A percentile compares a stretch with the other conserved stretches of the same genome.
Evolutionary conservation across 208 protist genomes (phyloP).

Genomic region (Wallacemonas sp.): DNA sequence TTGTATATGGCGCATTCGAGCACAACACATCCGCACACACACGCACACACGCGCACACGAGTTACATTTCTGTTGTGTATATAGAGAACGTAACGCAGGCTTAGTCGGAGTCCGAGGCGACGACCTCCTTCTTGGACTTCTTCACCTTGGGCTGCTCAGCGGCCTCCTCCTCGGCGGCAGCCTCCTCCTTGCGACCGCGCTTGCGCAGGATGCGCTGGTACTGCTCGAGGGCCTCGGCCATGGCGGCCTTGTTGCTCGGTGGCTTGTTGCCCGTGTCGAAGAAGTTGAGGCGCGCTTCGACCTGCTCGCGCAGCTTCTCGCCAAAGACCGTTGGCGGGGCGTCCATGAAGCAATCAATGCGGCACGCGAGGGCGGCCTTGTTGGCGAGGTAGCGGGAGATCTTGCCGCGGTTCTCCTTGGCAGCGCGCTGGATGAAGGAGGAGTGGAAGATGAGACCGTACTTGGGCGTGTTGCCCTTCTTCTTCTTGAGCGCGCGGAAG

Average conservation of each 20-base stretch:
- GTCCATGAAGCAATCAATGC: conserved; percentile 98
- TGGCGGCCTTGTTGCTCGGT: conserved; percentile 95
- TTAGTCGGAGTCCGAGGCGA: conserved; percentile 64
- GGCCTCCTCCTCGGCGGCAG: conserved; percentile 25
- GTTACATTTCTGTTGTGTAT: no score
- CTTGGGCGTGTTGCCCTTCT: conserved; percentile 99
- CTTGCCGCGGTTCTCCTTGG: conserved; percentile 98
- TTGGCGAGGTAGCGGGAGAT: conserved; percentile 99
- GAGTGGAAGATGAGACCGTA: conserved; percentile 99
- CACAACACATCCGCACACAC: not conserved
- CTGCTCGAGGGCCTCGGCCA: conserved; percentile 94
- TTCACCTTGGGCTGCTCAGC: conserved; percentile 59
- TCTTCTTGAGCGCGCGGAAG: conserved; percentile 99
- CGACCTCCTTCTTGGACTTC: conserved; percentile 56
- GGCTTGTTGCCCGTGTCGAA: conserved; percentile 97
- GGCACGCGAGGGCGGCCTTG: conserved; percentile 97
- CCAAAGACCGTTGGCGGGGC: conserved; percentile 92
- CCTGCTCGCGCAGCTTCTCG: conserved; percentile 96
- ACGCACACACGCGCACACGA: not conserved
- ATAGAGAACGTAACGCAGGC: no score
- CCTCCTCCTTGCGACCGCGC: conserved; percentile 44
- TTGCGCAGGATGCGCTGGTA: conserved; percentile 82
- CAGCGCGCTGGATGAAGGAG: conserved; percentile 96
- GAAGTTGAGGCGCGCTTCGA: conserved; percentile 98
- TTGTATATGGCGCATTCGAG: no score